Percentiles rank a stretch among this genome's conserved stretches.
Evolutionary conservation across 2,329 filamentous ascomycete species (phyloP).

Genomic region (Lecanicillium sp.): DNA sequence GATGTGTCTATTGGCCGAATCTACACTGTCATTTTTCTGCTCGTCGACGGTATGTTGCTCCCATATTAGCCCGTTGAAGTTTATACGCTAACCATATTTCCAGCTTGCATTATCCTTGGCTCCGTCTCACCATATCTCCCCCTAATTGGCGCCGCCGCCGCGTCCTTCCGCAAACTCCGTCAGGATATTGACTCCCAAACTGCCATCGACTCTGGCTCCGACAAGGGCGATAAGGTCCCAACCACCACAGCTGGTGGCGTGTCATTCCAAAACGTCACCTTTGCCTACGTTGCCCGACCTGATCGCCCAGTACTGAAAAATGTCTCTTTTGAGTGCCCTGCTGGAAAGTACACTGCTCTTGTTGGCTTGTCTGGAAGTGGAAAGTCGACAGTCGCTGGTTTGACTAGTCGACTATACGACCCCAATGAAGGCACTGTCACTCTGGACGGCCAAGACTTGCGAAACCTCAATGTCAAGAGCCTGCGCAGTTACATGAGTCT

Average conservation of each 20-base stretch:
- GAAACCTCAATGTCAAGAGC: conserved; percentile 36
- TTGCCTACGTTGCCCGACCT: conserved; percentile 36
- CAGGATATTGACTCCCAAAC: conserved; percentile 47
- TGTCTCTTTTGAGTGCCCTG: conserved; percentile 39
- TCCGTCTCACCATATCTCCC: conserved; percentile 56
- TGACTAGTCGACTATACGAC: conserved; percentile 52
- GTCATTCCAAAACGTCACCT: conserved; percentile 33
- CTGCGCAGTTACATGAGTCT: conserved; percentile 34
- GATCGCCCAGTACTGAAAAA: conserved; percentile 33
- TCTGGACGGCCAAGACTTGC: conserved; percentile 40
- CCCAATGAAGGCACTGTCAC: conserved; percentile 38
- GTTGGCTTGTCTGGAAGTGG: conserved; percentile 52
- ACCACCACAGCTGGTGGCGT: conserved; percentile 29
- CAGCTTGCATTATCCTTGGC: conserved; percentile 53
- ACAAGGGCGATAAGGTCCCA: conserved; percentile 32
- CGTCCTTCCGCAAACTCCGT: conserved; percentile 49
- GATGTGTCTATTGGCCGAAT: conserved; percentile 36
- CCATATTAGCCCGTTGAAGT: conserved; percentile 11
- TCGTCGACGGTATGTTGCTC: conserved; percentile 44
- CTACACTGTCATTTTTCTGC: conserved; percentile 57
- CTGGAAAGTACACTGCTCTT: conserved; percentile 44
- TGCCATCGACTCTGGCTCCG: conserved; percentile 33
- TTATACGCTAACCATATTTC: conserved; percentile 12
- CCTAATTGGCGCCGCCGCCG: conserved; percentile 49
- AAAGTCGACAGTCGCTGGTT: conserved; percentile 48